These are phyloP conservation scores for Pelargonium citronellum DNA, from an alignment of 441 rosid genomes.

Conservation along the genomic window DNA sequence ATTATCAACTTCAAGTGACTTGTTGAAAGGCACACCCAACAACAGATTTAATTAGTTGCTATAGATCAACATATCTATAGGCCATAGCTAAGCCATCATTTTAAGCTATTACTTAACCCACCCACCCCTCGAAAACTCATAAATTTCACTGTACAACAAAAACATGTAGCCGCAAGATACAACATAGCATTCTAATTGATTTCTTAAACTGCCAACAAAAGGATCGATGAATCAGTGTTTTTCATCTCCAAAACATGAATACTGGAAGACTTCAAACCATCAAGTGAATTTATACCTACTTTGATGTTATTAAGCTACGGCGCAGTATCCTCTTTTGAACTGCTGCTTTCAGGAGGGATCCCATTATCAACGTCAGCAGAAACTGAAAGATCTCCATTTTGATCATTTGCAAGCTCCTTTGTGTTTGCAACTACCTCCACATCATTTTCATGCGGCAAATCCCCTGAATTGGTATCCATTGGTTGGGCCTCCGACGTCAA, in stretches of 20 bases:
- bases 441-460: conserved; percentile 11
- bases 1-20: too few species aligned
- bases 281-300: neutral
- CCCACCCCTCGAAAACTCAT: too few species aligned
- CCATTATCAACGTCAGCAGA: neutral
- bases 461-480: conserved; percentile 27
- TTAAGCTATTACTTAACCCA: too few species aligned
- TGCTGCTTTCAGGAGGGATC: conserved; percentile 11
- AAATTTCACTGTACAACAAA: too few species aligned
- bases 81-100: too few species aligned
- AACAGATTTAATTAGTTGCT: too few species aligned
- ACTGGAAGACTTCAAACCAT: neutral
- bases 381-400: conserved; percentile 27
- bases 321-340: conserved; percentile 14
- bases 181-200: too few species aligned
- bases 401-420: conserved; percentile 25
- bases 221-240: too few species aligned
- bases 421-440: conserved; percentile 28
- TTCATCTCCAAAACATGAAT: neutral
- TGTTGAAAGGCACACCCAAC: too few species aligned
- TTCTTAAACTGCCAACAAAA: too few species aligned
- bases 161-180: too few species aligned
- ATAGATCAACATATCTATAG: too few species aligned
- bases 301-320: neutral
- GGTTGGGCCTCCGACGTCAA: conserved; percentile 11